These are phyloP conservation scores for Clarireedia monteithiana DNA, from an alignment of 2,329 filamentous ascomycete species.

Conservation along the genomic window DNA sequence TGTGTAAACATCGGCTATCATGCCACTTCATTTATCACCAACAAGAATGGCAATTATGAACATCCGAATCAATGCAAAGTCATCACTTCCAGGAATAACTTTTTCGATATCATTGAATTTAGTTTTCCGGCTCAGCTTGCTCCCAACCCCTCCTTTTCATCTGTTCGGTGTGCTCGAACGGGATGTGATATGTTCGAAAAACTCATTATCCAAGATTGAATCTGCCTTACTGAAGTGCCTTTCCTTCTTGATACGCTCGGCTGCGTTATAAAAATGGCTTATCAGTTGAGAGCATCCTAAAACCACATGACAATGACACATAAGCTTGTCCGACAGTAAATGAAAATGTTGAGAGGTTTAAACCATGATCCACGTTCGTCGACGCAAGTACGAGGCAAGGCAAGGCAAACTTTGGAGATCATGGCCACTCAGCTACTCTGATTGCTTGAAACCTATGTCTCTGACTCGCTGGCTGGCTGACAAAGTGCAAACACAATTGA, in stretches of 20 bases:
- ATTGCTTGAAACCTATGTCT: background rate
- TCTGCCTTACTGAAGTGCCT: slow-evolving; percentile 6
- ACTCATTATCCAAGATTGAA: background rate
- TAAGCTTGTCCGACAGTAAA: slow-evolving; percentile 1
- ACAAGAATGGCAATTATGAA: background rate
- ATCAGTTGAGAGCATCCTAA: background rate
- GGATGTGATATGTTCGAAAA: background rate
- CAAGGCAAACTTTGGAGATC: slow-evolving; percentile 2
- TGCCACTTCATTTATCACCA: background rate
- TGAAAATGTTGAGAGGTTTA: background rate
- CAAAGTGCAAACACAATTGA: slow-evolving; percentile 4
- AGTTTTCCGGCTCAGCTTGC: slow-evolving; percentile 1
- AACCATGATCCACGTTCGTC: background rate
- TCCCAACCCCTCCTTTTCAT: background rate
- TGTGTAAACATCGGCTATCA: background rate
- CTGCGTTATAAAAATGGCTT: background rate
- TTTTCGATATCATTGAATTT: background rate
- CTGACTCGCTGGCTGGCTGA: slow-evolving; percentile 2
- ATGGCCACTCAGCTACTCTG: slow-evolving; percentile 4
- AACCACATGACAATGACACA: slow-evolving; percentile 6
- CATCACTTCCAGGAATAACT: background rate
- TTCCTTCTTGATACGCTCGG: background rate
- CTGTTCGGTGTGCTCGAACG: slow-evolving; percentile 3
- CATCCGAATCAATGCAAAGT: slow-evolving; percentile 3
- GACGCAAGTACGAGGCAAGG: slow-evolving; percentile 1